Evolutionary conservation across 768 basidiomycete species (phyloP).

Genomic region (Calocybe cyanea): DNA sequence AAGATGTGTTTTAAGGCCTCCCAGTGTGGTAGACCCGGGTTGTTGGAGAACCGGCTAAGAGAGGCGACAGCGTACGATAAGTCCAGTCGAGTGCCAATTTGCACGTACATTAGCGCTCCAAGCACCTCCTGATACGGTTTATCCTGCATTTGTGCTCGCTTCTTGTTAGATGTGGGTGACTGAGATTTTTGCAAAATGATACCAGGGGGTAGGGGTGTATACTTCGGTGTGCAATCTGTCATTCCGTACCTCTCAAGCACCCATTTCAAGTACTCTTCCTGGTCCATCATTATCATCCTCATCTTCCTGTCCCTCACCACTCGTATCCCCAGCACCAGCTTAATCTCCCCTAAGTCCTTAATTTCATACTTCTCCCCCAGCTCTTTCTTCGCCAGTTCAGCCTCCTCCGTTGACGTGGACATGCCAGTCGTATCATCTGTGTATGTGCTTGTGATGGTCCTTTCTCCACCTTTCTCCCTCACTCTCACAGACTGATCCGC

Average conservation of each 20-base stretch:
- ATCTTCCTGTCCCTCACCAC: neutral
- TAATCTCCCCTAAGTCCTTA: neutral
- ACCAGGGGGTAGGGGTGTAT: neutral
- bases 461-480: too few relatives aligned
- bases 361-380: conserved; percentile 1
- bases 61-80: neutral
- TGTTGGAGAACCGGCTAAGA: neutral
- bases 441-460: neutral
- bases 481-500: too few relatives aligned
- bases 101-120: neutral
- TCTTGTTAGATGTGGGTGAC: neutral
- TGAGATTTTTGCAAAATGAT: neutral
- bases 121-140: neutral
- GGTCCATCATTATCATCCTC: neutral
- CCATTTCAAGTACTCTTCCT: neutral
- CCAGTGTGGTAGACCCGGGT: neutral
- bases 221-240: conserved; percentile 19
- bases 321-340: neutral
- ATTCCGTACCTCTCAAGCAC: neutral
- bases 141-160: neutral
- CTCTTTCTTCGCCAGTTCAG: neutral
- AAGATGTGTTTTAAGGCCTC: neutral
- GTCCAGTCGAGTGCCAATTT: neutral
- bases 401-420: neutral
- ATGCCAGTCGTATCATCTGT: neutral